phyloP scores from a whole-genome alignment of 257 asterid genomes.

The Solanum acaule region DNA sequence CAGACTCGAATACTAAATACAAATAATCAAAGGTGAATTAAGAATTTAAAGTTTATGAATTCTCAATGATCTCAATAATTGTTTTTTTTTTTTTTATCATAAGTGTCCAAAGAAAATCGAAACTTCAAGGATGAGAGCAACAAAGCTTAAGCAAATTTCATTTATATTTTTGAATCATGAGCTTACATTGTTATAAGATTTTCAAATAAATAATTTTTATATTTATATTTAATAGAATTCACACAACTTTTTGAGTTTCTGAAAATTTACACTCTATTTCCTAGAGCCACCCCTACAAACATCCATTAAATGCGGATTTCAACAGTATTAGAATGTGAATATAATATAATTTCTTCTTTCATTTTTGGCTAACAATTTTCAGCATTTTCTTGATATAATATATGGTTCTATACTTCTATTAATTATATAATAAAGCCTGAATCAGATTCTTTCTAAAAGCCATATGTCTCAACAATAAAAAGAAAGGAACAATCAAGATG shows the following conservation, averaged over 20 bases:
- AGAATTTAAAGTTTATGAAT: too few relatives aligned
- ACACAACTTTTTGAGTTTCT: not conserved
- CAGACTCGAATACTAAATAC: too few relatives aligned
- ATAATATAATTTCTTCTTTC: not conserved
- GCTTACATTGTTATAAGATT: not conserved
- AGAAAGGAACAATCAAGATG: not conserved
- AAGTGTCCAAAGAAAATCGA: not conserved
- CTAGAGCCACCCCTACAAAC: not conserved
- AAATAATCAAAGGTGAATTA: too few relatives aligned
- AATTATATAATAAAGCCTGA: not conserved
- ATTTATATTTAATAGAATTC: not conserved
- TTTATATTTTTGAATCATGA: not conserved
- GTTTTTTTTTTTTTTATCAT: accelerated
- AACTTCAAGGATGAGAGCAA: too few relatives aligned
- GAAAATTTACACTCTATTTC: not conserved
- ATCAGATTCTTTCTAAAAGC: too few relatives aligned
- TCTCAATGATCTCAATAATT: not conserved
- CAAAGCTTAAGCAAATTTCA: not conserved
- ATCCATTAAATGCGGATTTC: not conserved
- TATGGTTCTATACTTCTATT: not conserved
- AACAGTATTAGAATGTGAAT: not conserved
- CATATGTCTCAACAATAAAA: not conserved
- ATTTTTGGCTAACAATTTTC: not conserved
- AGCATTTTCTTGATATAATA: not conserved
- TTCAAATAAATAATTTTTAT: not conserved